phyloP scores from a whole-genome alignment of 495 filamentous ascomycete species.

The Penicillium psychrofluorescens region DNA sequence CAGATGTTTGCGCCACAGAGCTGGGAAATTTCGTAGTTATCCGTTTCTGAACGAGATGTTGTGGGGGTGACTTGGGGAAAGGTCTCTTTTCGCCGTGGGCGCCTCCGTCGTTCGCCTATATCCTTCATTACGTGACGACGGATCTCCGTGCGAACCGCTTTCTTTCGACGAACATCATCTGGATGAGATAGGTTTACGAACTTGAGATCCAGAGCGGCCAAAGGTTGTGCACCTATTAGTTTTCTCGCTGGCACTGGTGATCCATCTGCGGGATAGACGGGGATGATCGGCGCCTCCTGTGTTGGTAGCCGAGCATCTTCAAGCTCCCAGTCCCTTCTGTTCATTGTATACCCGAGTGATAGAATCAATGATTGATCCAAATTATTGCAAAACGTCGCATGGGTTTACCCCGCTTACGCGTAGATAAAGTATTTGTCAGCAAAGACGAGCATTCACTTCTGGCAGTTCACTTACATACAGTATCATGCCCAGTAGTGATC shows the following conservation, averaged over 20 bases:
- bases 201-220: neutral
- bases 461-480: no score
- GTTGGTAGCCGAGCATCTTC: neutral
- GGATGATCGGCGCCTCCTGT: neutral
- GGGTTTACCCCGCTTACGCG: no score
- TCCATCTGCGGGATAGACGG: neutral
- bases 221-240: no score
- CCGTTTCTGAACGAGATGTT: no score
- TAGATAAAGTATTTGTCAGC: no score
- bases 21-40: no score
- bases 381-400: no score
- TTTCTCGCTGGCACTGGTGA: neutral
- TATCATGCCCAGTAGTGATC: no score
- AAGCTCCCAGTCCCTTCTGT: neutral
- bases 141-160: slow-evolving; percentile 5
- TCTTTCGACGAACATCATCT: slow-evolving; percentile 1
- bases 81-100: slow-evolving; percentile 1
- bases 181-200: slow-evolving; percentile 6
- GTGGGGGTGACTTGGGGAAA: neutral
- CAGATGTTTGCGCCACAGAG: no score
- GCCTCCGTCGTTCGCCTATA: slow-evolving; percentile 3
- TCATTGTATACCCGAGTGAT: neutral
- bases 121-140: slow-evolving; percentile 7
- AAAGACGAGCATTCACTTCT: no score
- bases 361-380: neutral